Evolutionary conservation across 164 flowering plant species (phyloP), one percentile per base, ranked within the genome.

Genomic region (Santalum album): DNA sequence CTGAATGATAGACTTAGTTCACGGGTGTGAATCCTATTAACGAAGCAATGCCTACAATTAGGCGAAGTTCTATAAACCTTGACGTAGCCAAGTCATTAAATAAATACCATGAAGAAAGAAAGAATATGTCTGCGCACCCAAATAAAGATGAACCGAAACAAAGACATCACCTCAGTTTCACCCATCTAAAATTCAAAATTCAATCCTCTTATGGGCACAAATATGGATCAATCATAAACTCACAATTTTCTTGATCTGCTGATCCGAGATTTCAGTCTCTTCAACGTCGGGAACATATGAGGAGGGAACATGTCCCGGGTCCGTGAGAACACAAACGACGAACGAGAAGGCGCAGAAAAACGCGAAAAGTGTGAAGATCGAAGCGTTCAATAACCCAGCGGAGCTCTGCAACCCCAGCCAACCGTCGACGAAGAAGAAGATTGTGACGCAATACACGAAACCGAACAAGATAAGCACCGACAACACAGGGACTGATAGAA

Each of bases 291-390:
- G 84, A 15, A 65, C 55, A 43, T 72, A 83, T 1, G 67, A 53
- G 56, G 87, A 54, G 5, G 90, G 87, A 26, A 79, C 74, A 19
- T 54, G 56, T 19, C 89, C 87, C 27, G 87, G 87, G 53, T 81
- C 87, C 7, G 66, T 60, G 18, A 72, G 51, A 64, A 80, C 78
- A 46, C 82, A 73, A 17, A 69, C 61, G 15, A 61, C 47, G 63
- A 81, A 78, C 25, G 87, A 72, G 69, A 79, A 64, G 22, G 76
- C 43, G 40, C 73, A 74, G 32, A 78, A 61, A 54, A 62, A 62
- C 4, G 63, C 72, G 39, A 79, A 51, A 24, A 55, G 65, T 42
- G 67, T 69, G 75, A 79, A 83, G 67, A 77, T 63, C 46, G 69
- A 40, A 32, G 75, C 65, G 58, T 86, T 76, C 51, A 67, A 66